A percentile compares a stretch with the other conserved stretches of the same genome.
Evolutionary conservation across 2,329 filamentous ascomycete species (phyloP).

Genomic region (Leptographium galeiforme): DNA sequence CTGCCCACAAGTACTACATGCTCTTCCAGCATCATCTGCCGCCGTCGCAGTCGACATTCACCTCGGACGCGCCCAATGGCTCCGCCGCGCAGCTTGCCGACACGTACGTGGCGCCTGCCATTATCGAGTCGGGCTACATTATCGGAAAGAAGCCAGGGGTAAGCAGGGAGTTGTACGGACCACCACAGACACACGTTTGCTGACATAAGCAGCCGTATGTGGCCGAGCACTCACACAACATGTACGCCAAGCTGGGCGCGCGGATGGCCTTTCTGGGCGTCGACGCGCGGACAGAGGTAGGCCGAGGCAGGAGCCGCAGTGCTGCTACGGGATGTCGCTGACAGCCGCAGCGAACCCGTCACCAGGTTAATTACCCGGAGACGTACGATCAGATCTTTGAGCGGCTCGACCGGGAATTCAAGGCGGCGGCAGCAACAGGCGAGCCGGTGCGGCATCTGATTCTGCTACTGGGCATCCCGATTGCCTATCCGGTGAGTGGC

Average conservation of each 20-base stretch:
- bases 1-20: constrained; percentile 96
- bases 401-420: constrained; percentile 58
- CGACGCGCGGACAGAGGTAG: constrained; percentile 76
- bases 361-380: constrained; percentile 88
- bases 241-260: constrained; percentile 73
- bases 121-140: constrained; percentile 59
- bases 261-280: constrained; percentile 76
- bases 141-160: constrained; percentile 62
- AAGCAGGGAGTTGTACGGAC: constrained; percentile 18
- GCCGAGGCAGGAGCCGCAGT: neutral
- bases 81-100: constrained; percentile 48
- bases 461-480: constrained; percentile 73
- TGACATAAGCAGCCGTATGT: constrained; percentile 68
- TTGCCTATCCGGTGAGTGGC: constrained; percentile 56
- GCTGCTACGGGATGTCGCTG: neutral
- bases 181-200: neutral
- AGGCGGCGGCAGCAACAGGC: constrained; percentile 48
- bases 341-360: constrained; percentile 67
- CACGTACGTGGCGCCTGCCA: constrained; percentile 52
- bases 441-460: constrained; percentile 81
- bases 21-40: constrained; percentile 91
- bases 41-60: constrained; percentile 75
- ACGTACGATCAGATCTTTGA: constrained; percentile 78
- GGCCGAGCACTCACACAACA: constrained; percentile 69
- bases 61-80: constrained; percentile 47